These are phyloP conservation scores for Sapria himalayana DNA, from an alignment of 345 rosid genomes.

Conservation along the genomic window DNA sequence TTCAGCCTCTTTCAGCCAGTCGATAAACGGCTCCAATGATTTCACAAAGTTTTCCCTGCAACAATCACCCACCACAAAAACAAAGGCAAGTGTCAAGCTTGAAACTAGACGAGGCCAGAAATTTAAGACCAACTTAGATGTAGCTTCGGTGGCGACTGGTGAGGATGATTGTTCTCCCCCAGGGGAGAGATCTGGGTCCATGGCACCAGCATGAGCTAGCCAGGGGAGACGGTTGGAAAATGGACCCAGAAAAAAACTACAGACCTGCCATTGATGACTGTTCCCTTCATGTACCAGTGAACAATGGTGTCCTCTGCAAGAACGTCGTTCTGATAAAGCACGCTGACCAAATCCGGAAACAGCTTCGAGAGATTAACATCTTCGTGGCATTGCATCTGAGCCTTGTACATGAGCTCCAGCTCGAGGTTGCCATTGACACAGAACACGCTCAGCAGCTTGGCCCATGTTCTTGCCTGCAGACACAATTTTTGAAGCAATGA, in stretches of 20 bases:
- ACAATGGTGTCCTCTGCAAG: slow-evolving; percentile 93
- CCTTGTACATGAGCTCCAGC: slow-evolving; percentile 87
- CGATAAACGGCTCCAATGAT: slow-evolving; percentile 79
- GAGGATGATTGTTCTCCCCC: too few relatives aligned
- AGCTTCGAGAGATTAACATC: slow-evolving; percentile 96
- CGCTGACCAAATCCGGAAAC: slow-evolving; percentile 70
- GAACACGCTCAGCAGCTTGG: slow-evolving; percentile 47
- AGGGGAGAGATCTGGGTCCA: too few relatives aligned
- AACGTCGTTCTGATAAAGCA: slow-evolving; percentile 82
- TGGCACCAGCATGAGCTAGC: too few relatives aligned
- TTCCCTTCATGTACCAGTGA: slow-evolving; percentile 80
- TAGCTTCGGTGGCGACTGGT: too few relatives aligned
- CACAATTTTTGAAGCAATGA: too few relatives aligned
- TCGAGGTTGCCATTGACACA: slow-evolving; percentile 76
- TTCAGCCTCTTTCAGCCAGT: slow-evolving; percentile 97
- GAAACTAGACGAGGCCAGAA: too few relatives aligned
- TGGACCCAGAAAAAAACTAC: slow-evolving; percentile 5
- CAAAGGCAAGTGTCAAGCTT: too few relatives aligned
- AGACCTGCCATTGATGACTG: slow-evolving; percentile 85
- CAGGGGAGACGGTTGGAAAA: too few relatives aligned
- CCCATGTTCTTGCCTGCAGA: slow-evolving; percentile 87
- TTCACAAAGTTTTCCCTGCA: slow-evolving; percentile 82
- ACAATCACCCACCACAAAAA: background rate
- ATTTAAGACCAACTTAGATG: too few relatives aligned
- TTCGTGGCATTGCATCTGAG: slow-evolving; percentile 96